These are phyloP conservation scores for Colletotrichum sp. DNA, from an alignment of 2,329 filamentous ascomycete species.

Conservation along the genomic window DNA sequence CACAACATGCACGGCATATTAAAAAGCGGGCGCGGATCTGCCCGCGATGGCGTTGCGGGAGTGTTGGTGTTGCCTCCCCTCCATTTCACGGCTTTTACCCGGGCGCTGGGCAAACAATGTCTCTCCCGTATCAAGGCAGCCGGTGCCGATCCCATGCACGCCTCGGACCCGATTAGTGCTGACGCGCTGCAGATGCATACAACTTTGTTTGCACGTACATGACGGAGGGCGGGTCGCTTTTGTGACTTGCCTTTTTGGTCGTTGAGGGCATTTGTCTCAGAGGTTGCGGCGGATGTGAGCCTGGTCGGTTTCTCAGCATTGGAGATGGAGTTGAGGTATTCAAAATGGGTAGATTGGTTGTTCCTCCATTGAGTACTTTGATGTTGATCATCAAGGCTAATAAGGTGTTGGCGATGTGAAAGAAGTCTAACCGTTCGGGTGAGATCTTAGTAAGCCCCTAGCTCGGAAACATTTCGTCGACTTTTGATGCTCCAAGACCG, in stretches of 20 bases:
- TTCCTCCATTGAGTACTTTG: too few relatives aligned
- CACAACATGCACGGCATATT: not conserved
- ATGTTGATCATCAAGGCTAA: not conserved
- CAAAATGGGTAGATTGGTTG: too few relatives aligned
- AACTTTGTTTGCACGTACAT: not conserved
- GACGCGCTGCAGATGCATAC: not conserved
- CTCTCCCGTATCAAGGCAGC: too few relatives aligned
- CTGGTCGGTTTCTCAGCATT: not conserved
- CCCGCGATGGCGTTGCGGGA: not conserved
- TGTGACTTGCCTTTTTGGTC: too few relatives aligned
- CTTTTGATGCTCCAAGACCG: not conserved
- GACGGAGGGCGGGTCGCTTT: not conserved
- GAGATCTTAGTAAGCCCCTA: not conserved
- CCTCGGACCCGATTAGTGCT: not conserved
- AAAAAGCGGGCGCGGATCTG: not conserved
- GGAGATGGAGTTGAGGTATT: too few relatives aligned
- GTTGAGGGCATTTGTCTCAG: too few relatives aligned
- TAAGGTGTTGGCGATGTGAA: not conserved
- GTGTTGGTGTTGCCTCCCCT: too few relatives aligned
- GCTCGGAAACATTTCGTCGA: conserved; percentile 18
- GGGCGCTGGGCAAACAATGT: too few relatives aligned
- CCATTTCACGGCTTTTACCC: too few relatives aligned
- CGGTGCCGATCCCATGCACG: not conserved
- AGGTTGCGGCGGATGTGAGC: too few relatives aligned
- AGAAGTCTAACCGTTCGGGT: not conserved